Base-by-base conservation (phyloP, 2,329 filamentous ascomycete species). In the Botryotinia narcissicola region DNA sequence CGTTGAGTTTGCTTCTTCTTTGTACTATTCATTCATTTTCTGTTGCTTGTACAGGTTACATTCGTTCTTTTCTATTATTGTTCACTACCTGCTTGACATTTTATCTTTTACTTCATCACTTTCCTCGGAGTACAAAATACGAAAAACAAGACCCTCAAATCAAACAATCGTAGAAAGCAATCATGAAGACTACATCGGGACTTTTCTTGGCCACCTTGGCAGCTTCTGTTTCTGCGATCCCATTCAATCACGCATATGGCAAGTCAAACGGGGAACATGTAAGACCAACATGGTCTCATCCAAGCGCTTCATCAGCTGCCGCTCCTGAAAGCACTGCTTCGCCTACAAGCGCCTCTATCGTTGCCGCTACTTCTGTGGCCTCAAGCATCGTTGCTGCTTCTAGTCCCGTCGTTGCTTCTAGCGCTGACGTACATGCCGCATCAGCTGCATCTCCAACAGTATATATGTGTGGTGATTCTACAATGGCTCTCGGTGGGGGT, bases 391-490 rank as follows among this genome's bases (percentile, higher is more conserved):
- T 51, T 37, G 57, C 42, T 37, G 32, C 32, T 54, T 63, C 32
- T 12, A 48, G 20, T 18, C 5, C 22, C 8, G 40, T 59, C 32
- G 63, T 25, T 51, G 44, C 8, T 20, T 25, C 64, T n/a, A 37
- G 16, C 18, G 64, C 25, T 40, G 22, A 40, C 32, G 48, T 48
- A 54, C 35, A 9, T 40, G 67, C 37, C 1, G 44, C 60, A 40
- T 59, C 67, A 32, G 46, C 60, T 20, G 35, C 60, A 25, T 40
- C 70, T 22, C 78, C 78, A 20, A 88, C 84, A 1, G 82, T 89
- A 29, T 88, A 88, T 77, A 82, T 90, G 60, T 87, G 86, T 16
- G 89, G 89, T 48, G 89, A 91, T 78, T 89, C 87, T n/a, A 91
- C 89, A 1, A 91, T 90, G 87, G 87, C 87, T 2, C 80, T 79